Percentiles rank a stretch among this genome's conserved stretches.
Evolutionary conservation across 1,139 yeast genomes (phyloP).

Genomic region (Debaryomycetaceae sp.): DNA sequence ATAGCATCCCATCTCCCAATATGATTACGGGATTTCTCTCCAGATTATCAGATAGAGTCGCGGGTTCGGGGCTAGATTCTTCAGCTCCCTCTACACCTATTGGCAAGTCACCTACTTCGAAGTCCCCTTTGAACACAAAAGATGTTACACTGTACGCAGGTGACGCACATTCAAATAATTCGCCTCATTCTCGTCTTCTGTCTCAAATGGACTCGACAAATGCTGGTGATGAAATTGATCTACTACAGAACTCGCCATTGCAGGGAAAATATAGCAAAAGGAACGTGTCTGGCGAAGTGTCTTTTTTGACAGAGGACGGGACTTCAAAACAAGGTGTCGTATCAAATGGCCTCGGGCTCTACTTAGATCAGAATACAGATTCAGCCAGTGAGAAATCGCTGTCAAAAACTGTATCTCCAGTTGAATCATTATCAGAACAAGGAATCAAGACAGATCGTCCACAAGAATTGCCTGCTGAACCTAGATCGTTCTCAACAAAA

Average conservation of each 20-base stretch:
- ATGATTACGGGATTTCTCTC: slow-evolving; percentile 29
- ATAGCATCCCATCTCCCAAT: slow-evolving; percentile 13
- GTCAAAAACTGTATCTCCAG: not conserved
- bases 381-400: not conserved
- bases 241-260: not conserved
- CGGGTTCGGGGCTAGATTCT: slow-evolving; percentile 27
- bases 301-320: not conserved
- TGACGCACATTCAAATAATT: not conserved
- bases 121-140: not conserved
- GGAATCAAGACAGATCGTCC: not conserved
- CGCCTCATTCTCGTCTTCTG: not conserved
- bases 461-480: not conserved
- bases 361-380: slow-evolving; percentile 1
- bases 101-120: not conserved
- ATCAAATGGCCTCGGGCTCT: slow-evolving; percentile 12
- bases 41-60: slow-evolving; percentile 41
- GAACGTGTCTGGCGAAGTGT: not conserved
- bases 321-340: not conserved
- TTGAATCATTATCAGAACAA: not conserved
- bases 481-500: not conserved
- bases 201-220: not conserved
- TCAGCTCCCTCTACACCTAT: slow-evolving; percentile 2
- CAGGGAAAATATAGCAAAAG: not conserved
- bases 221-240: not conserved
- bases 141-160: not conserved